These are phyloP conservation scores for Metschnikowia koreensis DNA, from an alignment of 805 yeast genomes.

Conservation along the genomic window DNA sequence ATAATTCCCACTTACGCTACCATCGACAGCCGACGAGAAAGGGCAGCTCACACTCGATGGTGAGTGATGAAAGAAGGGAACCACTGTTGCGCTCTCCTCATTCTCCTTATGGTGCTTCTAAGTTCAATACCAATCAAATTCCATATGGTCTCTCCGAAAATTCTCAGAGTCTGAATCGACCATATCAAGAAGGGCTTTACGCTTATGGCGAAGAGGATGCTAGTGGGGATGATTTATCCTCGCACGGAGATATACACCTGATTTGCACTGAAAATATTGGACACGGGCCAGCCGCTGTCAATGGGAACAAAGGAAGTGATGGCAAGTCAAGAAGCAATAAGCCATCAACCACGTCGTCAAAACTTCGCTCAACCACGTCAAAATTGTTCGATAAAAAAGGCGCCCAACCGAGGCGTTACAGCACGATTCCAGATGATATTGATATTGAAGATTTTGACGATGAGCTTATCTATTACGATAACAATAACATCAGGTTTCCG, in stretches of 20 bases:
- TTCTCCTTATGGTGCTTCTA: constrained; percentile 8
- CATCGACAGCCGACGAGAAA: constrained; percentile 15
- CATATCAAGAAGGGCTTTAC: constrained; percentile 27
- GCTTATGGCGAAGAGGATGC: constrained; percentile 28
- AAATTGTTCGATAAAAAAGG: constrained; percentile 72
- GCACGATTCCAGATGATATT: constrained; percentile 65
- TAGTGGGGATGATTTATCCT: constrained; percentile 29
- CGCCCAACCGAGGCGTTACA: constrained; percentile 67
- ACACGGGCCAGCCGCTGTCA: constrained; percentile 1
- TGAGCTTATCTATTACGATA: constrained; percentile 47
- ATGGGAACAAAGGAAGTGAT: constrained; percentile 4
- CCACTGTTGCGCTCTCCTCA: constrained; percentile 12
- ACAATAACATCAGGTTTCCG: constrained; percentile 37
- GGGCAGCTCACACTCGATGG: constrained; percentile 14
- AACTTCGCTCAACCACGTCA: constrained; percentile 65
- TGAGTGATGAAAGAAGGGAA: constrained; percentile 15
- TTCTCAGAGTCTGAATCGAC: constrained; percentile 22
- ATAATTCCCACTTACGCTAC: constrained; percentile 11
- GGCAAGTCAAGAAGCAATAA: constrained; percentile 25
- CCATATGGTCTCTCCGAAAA: constrained; percentile 9
- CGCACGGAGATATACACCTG: constrained; percentile 28
- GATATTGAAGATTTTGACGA: constrained; percentile 56
- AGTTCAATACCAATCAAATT: neutral
- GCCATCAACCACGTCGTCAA: constrained; percentile 35
- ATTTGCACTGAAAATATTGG: constrained; percentile 9